phyloP scores from a whole-genome alignment of 2,329 filamentous ascomycete species.

The Fusarium sulawesiense region DNA sequence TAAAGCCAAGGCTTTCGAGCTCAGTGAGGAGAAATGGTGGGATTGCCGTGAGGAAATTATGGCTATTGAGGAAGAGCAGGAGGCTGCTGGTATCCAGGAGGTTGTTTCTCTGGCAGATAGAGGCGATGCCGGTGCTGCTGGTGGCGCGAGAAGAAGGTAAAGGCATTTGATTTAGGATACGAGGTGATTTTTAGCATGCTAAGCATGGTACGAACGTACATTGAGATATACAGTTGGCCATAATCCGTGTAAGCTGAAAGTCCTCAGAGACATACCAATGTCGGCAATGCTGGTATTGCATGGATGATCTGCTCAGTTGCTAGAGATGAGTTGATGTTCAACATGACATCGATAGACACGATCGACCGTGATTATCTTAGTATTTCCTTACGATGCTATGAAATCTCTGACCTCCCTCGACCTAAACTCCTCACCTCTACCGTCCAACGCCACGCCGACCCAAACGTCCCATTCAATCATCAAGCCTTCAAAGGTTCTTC shows the following conservation, averaged over 20 bases:
- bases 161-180: not conserved
- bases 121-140: conserved; percentile 61
- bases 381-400: not conserved
- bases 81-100: conserved; percentile 93
- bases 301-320: not conserved
- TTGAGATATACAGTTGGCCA: not conserved
- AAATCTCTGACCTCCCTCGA: not conserved
- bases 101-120: conserved; percentile 88
- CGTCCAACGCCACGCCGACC: conserved; percentile 8
- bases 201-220: not conserved
- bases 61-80: conserved; percentile 93
- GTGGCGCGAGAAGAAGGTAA: conserved; percentile 51
- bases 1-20: conserved; percentile 87
- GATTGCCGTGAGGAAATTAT: conserved; percentile 95
- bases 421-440: not conserved
- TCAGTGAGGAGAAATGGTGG: conserved; percentile 98
- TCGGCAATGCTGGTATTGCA: not conserved
- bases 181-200: not conserved
- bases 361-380: not conserved
- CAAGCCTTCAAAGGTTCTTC: conserved; percentile 43
- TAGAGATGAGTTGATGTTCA: not conserved
- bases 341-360: not conserved
- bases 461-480: not conserved
- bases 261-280: not conserved
- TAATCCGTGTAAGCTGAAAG: not conserved